A percentile compares a stretch with the other conserved stretches of the same genome.
Evolutionary conservation across 495 filamentous ascomycete genomes (phyloP).

Genomic region (Penicillium arizonense): DNA sequence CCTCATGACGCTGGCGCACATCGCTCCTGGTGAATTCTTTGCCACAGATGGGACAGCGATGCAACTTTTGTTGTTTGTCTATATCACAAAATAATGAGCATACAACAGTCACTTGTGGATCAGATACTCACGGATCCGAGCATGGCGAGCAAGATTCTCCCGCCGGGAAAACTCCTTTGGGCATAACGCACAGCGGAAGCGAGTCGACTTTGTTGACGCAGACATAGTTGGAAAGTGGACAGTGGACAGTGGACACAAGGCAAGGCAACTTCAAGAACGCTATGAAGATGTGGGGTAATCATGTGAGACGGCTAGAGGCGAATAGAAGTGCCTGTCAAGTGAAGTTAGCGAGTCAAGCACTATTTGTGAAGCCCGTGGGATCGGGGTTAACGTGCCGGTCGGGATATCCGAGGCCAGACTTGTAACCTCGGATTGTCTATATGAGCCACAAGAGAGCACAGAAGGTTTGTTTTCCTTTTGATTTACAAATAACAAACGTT

Average conservation of each 20-base stretch:
- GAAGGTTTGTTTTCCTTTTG: not conserved
- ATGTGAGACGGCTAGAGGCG: not conserved
- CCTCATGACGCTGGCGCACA: constrained; percentile 11
- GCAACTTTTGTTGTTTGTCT: constrained; percentile 7
- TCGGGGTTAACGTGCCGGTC: constrained; percentile 8
- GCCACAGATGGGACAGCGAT: constrained; percentile 3
- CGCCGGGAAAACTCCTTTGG: constrained; percentile 11
- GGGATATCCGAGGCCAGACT: constrained; percentile 11
- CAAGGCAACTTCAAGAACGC: not conserved
- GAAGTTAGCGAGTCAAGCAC: not conserved
- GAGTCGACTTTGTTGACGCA: not conserved
- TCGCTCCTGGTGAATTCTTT: constrained; percentile 13
- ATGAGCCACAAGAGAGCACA: not conserved
- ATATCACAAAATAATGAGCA: not conserved
- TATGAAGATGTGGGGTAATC: not conserved
- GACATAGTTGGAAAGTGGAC: constrained; percentile 1
- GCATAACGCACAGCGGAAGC: constrained; percentile 6
- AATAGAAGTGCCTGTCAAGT: not conserved
- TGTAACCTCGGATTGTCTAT: not conserved
- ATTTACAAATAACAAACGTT: not conserved
- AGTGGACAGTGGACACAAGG: constrained; percentile 8
- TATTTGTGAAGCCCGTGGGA: not conserved
- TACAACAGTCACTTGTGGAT: not conserved
- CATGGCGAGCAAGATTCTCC: constrained; percentile 8
- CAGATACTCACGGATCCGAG: constrained; percentile 6